A percentile compares a stretch with the other conserved stretches of the same genome.
Conservation (phyloP, 305 asterid genomes). For the Ilex paraguariensis region DNA sequence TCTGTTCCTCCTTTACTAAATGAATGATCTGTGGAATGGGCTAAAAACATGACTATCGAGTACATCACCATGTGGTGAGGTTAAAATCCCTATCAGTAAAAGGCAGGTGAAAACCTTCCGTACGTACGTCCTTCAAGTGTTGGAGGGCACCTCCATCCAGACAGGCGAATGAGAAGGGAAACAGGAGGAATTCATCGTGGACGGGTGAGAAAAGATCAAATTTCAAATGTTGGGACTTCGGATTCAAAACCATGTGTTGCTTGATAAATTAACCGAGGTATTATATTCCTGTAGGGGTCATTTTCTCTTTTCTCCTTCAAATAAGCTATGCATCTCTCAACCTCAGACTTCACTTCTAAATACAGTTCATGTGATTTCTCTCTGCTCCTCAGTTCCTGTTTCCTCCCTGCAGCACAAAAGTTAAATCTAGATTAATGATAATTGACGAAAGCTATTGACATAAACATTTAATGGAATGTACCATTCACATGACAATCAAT, state of each 20-base stretch:
- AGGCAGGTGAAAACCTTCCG: too few relatives aligned
- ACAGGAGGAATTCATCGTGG: too few relatives aligned
- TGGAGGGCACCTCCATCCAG: background rate
- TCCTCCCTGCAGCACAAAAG: conserved; percentile 47
- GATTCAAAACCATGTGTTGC: conserved; percentile 59
- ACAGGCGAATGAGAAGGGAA: too few relatives aligned
- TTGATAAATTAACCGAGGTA: conserved; percentile 55
- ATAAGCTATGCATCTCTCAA: conserved; percentile 53
- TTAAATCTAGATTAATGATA: background rate
- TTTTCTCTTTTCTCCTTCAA: conserved; percentile 60
- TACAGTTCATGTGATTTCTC: conserved; percentile 66
- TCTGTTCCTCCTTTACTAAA: too few relatives aligned
- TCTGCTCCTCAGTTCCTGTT: conserved; percentile 56
- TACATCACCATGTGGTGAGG: too few relatives aligned
- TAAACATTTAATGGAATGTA: too few relatives aligned
- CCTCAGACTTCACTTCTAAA: conserved; percentile 59
- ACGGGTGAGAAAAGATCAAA: conserved; percentile 9
- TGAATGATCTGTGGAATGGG: too few relatives aligned
- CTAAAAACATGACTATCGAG: too few relatives aligned
- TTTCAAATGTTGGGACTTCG: conserved; percentile 63
- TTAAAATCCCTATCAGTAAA: too few relatives aligned
- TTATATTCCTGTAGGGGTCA: conserved; percentile 61
- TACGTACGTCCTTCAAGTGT: too few relatives aligned
- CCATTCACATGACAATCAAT: too few relatives aligned
- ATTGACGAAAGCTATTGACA: too few relatives aligned